phyloP scores from a whole-genome alignment of 1,284 basidiomycete genomes.

The Fomitopsis betulina region DNA sequence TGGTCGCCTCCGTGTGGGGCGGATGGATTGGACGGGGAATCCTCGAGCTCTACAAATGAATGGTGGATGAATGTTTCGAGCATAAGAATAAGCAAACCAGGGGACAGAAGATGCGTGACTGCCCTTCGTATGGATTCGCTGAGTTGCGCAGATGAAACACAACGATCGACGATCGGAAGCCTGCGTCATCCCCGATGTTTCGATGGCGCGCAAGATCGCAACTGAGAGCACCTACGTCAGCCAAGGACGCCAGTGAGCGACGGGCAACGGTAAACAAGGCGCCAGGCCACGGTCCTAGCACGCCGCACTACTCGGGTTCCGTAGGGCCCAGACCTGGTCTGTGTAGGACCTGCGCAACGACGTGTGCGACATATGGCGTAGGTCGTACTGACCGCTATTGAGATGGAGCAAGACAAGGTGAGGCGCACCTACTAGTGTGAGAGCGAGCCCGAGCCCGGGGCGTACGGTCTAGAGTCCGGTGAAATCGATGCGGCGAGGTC shows the following conservation, averaged over 20 bases:
- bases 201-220: background rate
- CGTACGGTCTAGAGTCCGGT: background rate
- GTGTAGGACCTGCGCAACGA: background rate
- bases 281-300: background rate
- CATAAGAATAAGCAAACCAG: too few relatives aligned
- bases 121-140: background rate
- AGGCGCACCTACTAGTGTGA: background rate
- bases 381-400: background rate
- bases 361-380: background rate
- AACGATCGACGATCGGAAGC: constrained; percentile 1
- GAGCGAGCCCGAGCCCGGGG: background rate
- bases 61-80: too few relatives aligned
- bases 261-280: background rate
- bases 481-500: background rate
- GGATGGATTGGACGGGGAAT: background rate
- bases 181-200: background rate
- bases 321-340: background rate
- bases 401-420: background rate
- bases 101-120: background rate
- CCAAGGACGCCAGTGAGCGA: background rate
- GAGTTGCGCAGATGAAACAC: background rate
- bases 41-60: too few relatives aligned
- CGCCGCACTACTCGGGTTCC: background rate
- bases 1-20: background rate
- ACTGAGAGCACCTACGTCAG: background rate